Evolutionary conservation across 2,329 filamentous ascomycete genomes (phyloP), one percentile per base, ranked within the genome.

Genomic region (Stemphylium vesicarium): DNA sequence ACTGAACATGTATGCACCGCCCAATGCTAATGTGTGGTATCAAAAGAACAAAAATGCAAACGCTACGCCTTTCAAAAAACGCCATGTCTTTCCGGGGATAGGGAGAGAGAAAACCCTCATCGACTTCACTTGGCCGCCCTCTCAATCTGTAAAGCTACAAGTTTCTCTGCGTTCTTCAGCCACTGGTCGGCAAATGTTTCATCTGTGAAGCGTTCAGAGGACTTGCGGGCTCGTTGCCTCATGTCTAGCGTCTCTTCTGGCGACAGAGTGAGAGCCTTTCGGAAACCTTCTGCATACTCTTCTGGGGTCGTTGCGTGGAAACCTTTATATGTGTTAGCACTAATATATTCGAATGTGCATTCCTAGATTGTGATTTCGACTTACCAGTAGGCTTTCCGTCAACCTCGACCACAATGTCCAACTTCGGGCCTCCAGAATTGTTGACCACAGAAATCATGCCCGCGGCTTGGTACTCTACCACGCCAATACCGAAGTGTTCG

Each of bases 401-500:
- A 32, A 95, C 80, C 10, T 90, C 83, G 9, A 92, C 85, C 13
- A 98, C 94, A 63, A 99, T 99, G 72, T 99, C 95, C 59, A 92
- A 78, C 77, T 95, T 96, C 2, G 95, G 95, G 0, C 95, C 95
- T 8, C 94, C 95, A 45, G 90, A 95, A 75, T 97, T 83, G 69
- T 99, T 95, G 8, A 98, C 95, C 0, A 99, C 93, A 4, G 89
- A 88, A 53, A 99, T 92, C 53, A 99, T 80, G 1, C 95, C 95
- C 0, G 95, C 95, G 4, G 95, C 95, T 73, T 98, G 93, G 72
- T 98, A 99, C 80, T 99, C 95, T 36, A 99, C 95, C 13, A 98
- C 93, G 1, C 95, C 95, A 55, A 99, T 99, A 18, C 95, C 95
- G 73, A 99, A 99, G 76, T 99, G 95, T 79, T 99, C 95, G 74